Base-by-base conservation (phyloP, 495 filamentous ascomycete species). In the Penicillium odoratum region DNA sequence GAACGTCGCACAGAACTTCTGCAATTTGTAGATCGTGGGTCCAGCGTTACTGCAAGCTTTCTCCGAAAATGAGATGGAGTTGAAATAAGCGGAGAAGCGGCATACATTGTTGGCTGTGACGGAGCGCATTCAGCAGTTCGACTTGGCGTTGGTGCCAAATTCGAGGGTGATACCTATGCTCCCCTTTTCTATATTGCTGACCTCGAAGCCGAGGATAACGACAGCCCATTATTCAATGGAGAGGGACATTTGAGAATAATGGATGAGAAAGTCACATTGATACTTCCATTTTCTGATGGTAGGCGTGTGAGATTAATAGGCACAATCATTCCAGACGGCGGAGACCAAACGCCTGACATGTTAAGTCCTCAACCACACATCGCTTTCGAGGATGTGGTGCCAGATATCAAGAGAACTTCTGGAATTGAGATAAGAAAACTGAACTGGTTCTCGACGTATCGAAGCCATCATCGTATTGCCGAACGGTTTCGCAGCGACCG, bases 391-490 rank as follows among this genome's bases (percentile, higher is more conserved):
- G 66, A 72, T 29, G 56, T 76, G 6, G 55, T 64, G 3, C 58
- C 65, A 3, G 54, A 66, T 13, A 62, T 67, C 16, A 54, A 55
- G 30, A 53, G 59, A 34, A 53, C 54, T 1, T 46, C 64, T 25
- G 56, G 62, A 8, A 33, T 74, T 18, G 51, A 64, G 1, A 64
- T 71, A 13, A 65, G 66, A 53, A 68, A 72, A n/a, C 57, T 71
- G 11, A 71, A 73, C 40, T 74, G 71, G 68, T 74, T 74, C 53
- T 65, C 69, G 7, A 65, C 67, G 5, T 74, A 76, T 47, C 67
- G 64, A 1, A 66, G 69, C 15, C 71, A 73, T 38, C 70, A 74
- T 38, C 65, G 72, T 2, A 62, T 76, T 13, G 61, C 74, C 21
- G 59, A 63, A 0, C 56, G 52, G 1, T 76, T 72, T 53, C 66